Base-by-base conservation (phyloP, 2,329 filamentous ascomycete species). In the Colletotrichum kahawae region DNA sequence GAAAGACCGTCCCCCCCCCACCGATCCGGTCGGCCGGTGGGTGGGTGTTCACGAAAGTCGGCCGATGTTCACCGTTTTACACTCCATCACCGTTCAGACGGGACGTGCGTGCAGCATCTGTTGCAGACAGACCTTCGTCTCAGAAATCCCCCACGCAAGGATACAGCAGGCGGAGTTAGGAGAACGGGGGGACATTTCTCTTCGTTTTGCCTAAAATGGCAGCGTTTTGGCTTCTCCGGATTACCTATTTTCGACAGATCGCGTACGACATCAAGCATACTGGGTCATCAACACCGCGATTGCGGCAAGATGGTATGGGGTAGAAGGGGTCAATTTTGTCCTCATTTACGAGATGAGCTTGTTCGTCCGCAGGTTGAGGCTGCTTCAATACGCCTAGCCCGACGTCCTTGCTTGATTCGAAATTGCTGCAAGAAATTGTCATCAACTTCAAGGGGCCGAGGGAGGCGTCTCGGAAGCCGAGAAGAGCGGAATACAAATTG, bases 81-180 rank as follows among this genome's bases (percentile, higher is more conserved):
- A 51, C 66, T 16, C 66, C 21, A 7, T 64, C 33, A 64, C 71
- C 69, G 68, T 75, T 63, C 48, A n/a, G 14, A 24, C 33, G 72
- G 69, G 72, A 75, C 69, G 72, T 36, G 63, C 72, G 27, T 63
- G n/a, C 62, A 54, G 21, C 57, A 27, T 63, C 24, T 72, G 72
- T 66, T 60, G 67, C 68, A 74, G 56, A 66, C 62, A 51, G 51
- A 71, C 48, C 36, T 62, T 60, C 72, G 72, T 75, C 72, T 72
- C 72, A 72, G 69, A 67, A 51, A 43, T 48, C 21, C 34, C 71
- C 34, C 54, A 64, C 34, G 72, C 72, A 64, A 74, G 72, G 72
- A 57, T 75, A 72, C 34, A 34, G 69, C 72, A 29, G 62, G 56
- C 69, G 63, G 62, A 54, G 56, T 60, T 54, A 13, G 16, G 33